Evolutionary conservation across 1,284 basidiomycete genomes (phyloP), one percentile per base, ranked within the genome.

Genomic region (Moniliophthora roreri): DNA sequence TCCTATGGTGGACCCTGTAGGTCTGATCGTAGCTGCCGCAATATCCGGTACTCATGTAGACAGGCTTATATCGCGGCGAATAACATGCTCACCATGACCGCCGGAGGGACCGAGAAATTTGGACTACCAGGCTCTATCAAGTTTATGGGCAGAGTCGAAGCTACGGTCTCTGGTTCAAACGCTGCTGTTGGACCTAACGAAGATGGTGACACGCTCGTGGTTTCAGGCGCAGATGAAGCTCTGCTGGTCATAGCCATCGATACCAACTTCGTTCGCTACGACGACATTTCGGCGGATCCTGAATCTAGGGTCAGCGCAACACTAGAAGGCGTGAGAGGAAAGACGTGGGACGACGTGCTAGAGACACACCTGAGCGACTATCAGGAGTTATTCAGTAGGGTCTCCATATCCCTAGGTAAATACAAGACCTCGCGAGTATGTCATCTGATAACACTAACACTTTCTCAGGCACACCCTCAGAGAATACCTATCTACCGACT

Each of bases 221-320:
- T 58, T 2, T 24, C 50, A 9, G 48, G 51, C 21, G 57, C 57
- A 2, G 57, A 58, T 26, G 54, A 56, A 48, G 55, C 55, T 4
- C 13, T 54, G 16, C 47, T 58, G 4, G 39, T 56, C 15, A 34
- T 58, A 20, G 57, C 54, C 8, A 56, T 58, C 41, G 52, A 56
- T 48, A 58, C 57, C 16, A 58, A 56, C 32, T 58, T 54, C 38
- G 24, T 58, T 26, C 54, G 55, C 7, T 58, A 56, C 35, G 45
- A 58, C 41, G 49, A 58, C 45, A 23, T 56, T 16, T 44, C 54
- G 11, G 57, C 47, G 28, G 42, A 55, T 50, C 57, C 57, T 11
- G 24, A 49, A 18, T 45, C 28, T 15, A 56, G 48, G 18, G 52
- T 54, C 13, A 26, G 32, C 11, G 18, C 40, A 28, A 49, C 54